phyloP scores from a whole-genome alignment of 2,329 filamentous ascomycete species.

The Neopestalotiopsis clavispora region DNA sequence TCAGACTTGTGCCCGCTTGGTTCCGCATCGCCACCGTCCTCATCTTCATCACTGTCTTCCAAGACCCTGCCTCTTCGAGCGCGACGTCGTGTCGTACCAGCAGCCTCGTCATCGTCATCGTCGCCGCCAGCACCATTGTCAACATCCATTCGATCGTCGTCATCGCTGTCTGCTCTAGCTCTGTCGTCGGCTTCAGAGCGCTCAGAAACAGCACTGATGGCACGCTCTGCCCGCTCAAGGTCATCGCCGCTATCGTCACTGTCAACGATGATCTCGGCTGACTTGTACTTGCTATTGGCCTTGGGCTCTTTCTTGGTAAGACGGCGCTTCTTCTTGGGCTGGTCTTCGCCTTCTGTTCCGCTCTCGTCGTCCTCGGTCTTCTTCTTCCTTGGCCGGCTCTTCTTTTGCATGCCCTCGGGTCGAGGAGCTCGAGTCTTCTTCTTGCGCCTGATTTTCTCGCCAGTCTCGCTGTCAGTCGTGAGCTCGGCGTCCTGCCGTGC shows the following conservation, averaged over 20 bases:
- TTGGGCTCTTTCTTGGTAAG: conserved; percentile 53
- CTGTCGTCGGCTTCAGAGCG: conserved; percentile 37
- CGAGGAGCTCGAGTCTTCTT: conserved; percentile 55
- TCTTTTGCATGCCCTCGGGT: conserved; percentile 43
- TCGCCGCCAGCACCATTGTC: conserved; percentile 35
- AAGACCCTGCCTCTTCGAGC: conserved; percentile 56
- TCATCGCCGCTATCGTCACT: conserved; percentile 60
- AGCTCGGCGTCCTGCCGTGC: conserved; percentile 75
- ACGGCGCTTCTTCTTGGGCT: conserved; percentile 67
- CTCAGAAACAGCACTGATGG: conserved; percentile 38
- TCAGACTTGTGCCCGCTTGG: conserved; percentile 7
- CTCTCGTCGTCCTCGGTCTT: conserved; percentile 64
- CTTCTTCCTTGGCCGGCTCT: conserved; percentile 50
- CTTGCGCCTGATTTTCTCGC: conserved; percentile 80
- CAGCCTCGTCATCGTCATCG: conserved; percentile 56
- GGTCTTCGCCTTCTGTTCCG: conserved; percentile 53
- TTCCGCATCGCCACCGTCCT: conserved; percentile 34
- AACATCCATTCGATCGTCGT: conserved; percentile 19
- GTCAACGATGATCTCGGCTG: conserved; percentile 80
- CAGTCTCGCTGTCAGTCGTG: conserved; percentile 82
- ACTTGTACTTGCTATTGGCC: conserved; percentile 74
- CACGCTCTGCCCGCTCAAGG: conserved; percentile 51
- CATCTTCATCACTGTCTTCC: conserved; percentile 60
- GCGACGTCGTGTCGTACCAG: conserved; percentile 44
- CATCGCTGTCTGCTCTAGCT: conserved; percentile 28